Conservation (phyloP, 768 basidiomycete species). For the Leucosporidium yakuticum region DNA sequence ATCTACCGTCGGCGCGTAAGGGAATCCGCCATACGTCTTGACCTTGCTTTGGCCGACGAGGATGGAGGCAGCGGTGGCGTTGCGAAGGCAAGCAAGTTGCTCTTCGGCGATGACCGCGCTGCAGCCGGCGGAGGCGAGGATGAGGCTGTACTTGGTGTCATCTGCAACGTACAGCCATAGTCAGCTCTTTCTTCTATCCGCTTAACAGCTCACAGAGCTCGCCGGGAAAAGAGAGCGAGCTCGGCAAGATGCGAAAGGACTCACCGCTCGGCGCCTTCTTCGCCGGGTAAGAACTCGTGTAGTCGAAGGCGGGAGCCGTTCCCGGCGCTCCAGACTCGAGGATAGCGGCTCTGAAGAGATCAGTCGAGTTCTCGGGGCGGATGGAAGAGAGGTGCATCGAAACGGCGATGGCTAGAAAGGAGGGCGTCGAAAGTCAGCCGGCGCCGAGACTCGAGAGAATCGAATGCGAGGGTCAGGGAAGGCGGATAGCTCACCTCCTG, state of each 20-base stretch:
- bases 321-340: neutral
- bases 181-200: no score
- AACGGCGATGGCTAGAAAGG: no score
- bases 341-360: neutral
- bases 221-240: neutral
- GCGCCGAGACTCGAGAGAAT: no score
- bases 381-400: no score
- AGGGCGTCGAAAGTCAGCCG: no score
- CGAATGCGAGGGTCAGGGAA: no score
- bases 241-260: neutral
- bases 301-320: constrained; percentile 3
- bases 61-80: neutral
- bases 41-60: neutral
- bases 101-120: neutral
- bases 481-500: no score
- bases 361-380: no score
- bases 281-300: constrained; percentile 6
- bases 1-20: constrained; percentile 1
- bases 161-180: no score
- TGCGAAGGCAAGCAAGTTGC: neutral
- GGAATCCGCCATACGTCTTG: neutral
- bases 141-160: neutral
- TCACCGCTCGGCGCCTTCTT: neutral
- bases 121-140: neutral
- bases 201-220: no score